Evolutionary conservation across 257 asterid species (phyloP).

Genomic region (Fraxinus excelsior): DNA sequence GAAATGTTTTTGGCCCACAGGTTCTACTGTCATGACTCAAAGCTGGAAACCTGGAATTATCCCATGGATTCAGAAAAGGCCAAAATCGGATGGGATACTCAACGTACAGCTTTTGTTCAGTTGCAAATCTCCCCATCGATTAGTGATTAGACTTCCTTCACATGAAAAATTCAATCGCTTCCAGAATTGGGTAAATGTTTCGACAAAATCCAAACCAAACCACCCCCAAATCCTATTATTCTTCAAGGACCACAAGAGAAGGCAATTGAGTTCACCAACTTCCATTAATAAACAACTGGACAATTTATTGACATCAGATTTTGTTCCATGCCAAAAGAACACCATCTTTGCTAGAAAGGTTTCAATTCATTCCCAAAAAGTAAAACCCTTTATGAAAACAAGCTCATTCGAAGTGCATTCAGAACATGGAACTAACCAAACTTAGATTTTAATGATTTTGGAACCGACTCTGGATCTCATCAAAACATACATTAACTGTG

Average conservation of each 20-base stretch:
- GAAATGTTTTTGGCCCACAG: conserved; percentile 16
- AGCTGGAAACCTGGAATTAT: background rate
- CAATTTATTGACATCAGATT: conserved; percentile 35
- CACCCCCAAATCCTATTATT: conserved; percentile 9
- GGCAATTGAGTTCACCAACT: conserved; percentile 31
- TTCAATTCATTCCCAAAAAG: background rate
- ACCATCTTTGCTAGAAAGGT: conserved; percentile 8
- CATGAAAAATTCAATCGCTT: conserved; percentile 15
- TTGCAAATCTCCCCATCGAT: background rate
- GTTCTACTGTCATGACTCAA: conserved; percentile 3
- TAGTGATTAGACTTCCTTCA: background rate
- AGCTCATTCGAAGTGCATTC: background rate
- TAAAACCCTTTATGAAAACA: background rate
- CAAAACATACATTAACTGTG: background rate
- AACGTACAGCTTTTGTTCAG: background rate
- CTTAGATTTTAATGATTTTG: background rate
- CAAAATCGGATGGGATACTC: conserved; percentile 20
- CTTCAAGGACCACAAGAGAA: conserved; percentile 42
- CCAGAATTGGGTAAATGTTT: conserved; percentile 32
- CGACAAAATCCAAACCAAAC: conserved; percentile 28
- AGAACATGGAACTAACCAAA: background rate
- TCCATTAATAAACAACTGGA: conserved; percentile 25
- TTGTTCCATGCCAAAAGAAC: conserved; percentile 38
- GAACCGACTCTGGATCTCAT: background rate
- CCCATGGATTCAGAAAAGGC: background rate